These are phyloP conservation scores for Fraxinus velutina DNA, from an alignment of 305 asterid genomes.

Conservation along the genomic window DNA sequence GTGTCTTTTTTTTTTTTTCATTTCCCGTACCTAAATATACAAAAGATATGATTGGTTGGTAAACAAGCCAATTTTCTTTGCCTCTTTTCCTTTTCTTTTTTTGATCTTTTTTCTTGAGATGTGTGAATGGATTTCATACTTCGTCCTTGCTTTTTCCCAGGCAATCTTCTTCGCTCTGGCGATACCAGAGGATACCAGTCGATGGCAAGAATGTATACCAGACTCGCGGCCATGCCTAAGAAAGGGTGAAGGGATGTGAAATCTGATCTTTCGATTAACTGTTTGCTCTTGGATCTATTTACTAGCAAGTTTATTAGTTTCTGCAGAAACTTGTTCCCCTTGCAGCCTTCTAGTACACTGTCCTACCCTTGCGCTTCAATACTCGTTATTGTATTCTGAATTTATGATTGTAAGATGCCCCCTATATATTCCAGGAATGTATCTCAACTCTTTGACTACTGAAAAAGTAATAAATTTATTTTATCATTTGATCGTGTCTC, in stretches of 20 bases:
- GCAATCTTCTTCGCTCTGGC: slow-evolving; percentile 87
- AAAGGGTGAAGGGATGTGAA: slow-evolving; percentile 44
- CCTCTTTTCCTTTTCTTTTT: neutral
- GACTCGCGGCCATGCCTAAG: slow-evolving; percentile 95
- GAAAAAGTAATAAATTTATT: neutral
- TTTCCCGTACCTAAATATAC: too few species aligned
- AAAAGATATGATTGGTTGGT: neutral
- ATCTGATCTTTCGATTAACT: neutral
- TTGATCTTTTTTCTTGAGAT: neutral
- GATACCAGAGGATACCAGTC: slow-evolving; percentile 81
- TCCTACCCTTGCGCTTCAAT: neutral
- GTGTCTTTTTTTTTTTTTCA: neutral
- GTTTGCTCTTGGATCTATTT: slow-evolving; percentile 12
- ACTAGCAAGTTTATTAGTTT: neutral
- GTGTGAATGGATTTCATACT: neutral
- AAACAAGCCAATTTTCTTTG: neutral
- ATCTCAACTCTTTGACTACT: neutral
- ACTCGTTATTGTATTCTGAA: neutral
- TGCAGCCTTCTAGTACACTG: neutral
- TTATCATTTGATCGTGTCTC: neutral
- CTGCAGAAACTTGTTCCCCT: neutral
- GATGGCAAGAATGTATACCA: slow-evolving; percentile 91
- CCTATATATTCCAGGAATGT: neutral
- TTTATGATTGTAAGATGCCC: neutral
- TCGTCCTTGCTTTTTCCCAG: slow-evolving; percentile 29